Percentiles rank a stretch among this genome's conserved stretches.
Evolutionary conservation across 805 yeast species (phyloP).

Genomic region (Saccharomycopsis amapae): DNA sequence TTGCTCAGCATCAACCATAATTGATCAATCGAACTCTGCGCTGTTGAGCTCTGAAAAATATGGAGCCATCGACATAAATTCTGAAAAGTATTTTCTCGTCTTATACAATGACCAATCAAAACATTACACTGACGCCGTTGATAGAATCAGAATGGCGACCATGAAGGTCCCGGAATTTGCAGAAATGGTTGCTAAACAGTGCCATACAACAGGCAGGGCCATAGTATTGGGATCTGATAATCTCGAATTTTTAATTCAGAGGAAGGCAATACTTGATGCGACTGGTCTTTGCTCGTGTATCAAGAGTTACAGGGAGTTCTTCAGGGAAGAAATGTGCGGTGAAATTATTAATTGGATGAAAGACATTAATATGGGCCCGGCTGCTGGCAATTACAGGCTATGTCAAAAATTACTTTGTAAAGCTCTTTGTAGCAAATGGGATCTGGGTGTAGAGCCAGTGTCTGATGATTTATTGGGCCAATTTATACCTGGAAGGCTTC

Average conservation of each 20-base stretch:
- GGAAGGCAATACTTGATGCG: conserved; percentile 55
- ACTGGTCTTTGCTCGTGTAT: conserved; percentile 58
- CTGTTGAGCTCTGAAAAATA: conserved; percentile 40
- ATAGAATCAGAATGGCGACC: conserved; percentile 56
- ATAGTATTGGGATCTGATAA: conserved; percentile 53
- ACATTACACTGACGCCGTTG: conserved; percentile 68
- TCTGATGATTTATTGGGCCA: conserved; percentile 1
- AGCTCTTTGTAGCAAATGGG: conserved; percentile 59
- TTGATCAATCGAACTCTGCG: conserved; percentile 28
- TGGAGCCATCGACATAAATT: conserved; percentile 36
- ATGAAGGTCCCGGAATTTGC: conserved; percentile 59
- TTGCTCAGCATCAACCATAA: conserved; percentile 25
- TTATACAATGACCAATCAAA: conserved; percentile 76
- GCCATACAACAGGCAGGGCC: conserved; percentile 62
- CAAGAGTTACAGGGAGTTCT: conserved; percentile 57
- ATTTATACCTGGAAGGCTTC: conserved; percentile 10
- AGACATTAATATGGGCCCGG: conserved; percentile 47
- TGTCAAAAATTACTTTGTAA: conserved; percentile 46
- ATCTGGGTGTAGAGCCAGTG: conserved; percentile 35
- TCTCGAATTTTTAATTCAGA: conserved; percentile 40
- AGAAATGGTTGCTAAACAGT: conserved; percentile 58
- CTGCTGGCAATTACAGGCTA: conserved; percentile 41
- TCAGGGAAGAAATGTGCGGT: conserved; percentile 75
- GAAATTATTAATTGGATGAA: conserved; percentile 62
- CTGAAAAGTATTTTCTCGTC: conserved; percentile 46